Base-by-base conservation (phyloP, 306 rosid genomes). In the Begonia masoniana region DNA sequence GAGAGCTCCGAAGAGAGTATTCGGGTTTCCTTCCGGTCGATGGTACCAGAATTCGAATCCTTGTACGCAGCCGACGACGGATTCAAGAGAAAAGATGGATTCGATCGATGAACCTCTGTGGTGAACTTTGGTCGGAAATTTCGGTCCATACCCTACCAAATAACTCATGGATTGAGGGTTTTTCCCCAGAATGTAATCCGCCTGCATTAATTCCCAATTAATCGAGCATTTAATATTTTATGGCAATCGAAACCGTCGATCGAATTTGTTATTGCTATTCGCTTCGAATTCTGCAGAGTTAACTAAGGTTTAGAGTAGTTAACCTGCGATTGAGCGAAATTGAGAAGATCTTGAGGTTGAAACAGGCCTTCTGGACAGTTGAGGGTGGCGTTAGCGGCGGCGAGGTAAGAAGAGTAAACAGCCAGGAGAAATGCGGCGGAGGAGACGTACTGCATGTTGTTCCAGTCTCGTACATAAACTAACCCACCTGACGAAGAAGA, bases 21-120 rank as follows among this genome's bases (percentile, higher is more conserved):
- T 88, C 13, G 97, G 97, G 59, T 88, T 71, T 11, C 74, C 65
- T 56, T 68, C 63, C 0, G 68, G 23, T 12, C 93, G 82, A 10
- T 58, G 61, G 51, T 82, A 84, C 95, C 95, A 84, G 0, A 15
- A 3, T 45, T 88, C 95, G 14, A 88, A 88, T 31, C 97, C 95
- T 36, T 84, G 78, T 42, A 75, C 76, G 60, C 97, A 88, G 50
- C 80, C 86, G 62, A 88, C 70, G 13, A 15, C 58, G 5, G 70
- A 57, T 35, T 53, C 78, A 51, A 76, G 62, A 39, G 15, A 9
- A 56, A 65, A 74, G 19, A 71, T 31, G 3, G 95, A 74, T 54
- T 84, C 69, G 67, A 88, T 82, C 35, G 97, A 88, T 54, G 93
- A 73, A 0, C 84, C 97, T 64, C 97, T 77, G 60, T 88, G 97